These are phyloP conservation scores for Ophiocordyceps sinensis DNA, from an alignment of 2,329 filamentous ascomycete genomes.

Conservation along the genomic window DNA sequence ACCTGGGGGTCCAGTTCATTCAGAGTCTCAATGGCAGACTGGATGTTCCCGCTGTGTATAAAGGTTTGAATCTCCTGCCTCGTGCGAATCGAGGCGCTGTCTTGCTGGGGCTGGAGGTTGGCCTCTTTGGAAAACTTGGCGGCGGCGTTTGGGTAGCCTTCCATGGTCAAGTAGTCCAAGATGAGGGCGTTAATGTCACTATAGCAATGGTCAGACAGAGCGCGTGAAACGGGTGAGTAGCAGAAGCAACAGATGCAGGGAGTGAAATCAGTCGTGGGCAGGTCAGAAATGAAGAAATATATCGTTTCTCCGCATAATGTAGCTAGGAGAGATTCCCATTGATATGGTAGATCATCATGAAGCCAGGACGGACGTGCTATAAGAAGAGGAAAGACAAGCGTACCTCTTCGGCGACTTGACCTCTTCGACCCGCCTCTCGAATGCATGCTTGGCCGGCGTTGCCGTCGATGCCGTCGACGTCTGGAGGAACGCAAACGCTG, in stretches of 20 bases:
- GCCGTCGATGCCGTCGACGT: conserved; percentile 60
- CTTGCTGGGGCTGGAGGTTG: conserved; percentile 62
- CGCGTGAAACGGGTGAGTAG: not conserved
- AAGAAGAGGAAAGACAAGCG: conserved; percentile 18
- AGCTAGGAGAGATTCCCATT: conserved; percentile 99
- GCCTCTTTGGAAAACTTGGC: conserved; percentile 90
- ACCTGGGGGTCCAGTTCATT: conserved; percentile 90
- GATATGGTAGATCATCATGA: conserved; percentile 70
- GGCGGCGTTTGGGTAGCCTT: conserved; percentile 86
- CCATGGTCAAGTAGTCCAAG: conserved; percentile 91
- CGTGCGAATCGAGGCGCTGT: conserved; percentile 57
- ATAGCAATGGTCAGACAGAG: conserved; percentile 13
- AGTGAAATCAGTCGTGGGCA: conserved; percentile 1
- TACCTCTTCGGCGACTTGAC: conserved; percentile 85
- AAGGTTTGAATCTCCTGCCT: conserved; percentile 72
- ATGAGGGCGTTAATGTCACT: conserved; percentile 94
- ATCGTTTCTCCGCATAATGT: conserved; percentile 78
- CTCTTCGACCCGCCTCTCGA: conserved; percentile 70
- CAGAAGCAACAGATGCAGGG: not conserved
- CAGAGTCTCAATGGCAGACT: conserved; percentile 70
- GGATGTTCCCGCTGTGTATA: conserved; percentile 76
- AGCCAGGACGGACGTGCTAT: conserved; percentile 4
- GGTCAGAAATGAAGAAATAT: conserved; percentile 45
- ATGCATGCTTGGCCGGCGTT: conserved; percentile 56
- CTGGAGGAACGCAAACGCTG: conserved; percentile 19